phyloP scores from a whole-genome alignment of 768 basidiomycete species.

The Serendipita indica region DNA sequence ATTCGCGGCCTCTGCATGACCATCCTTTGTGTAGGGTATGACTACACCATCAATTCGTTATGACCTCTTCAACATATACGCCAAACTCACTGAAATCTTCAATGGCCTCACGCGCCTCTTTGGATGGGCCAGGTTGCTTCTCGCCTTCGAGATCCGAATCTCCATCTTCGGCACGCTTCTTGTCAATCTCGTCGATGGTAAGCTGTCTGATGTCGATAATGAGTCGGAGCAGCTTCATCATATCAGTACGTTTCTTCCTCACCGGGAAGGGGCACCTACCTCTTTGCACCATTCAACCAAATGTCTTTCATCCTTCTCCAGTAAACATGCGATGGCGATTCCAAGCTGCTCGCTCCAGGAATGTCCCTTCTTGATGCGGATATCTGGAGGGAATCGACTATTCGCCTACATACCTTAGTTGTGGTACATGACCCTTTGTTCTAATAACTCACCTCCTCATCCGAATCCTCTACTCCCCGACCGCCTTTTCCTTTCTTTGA shows the following conservation, averaged over 20 bases:
- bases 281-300: constrained; percentile 71
- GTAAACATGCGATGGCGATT: constrained; percentile 60
- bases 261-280: constrained; percentile 31
- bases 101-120: constrained; percentile 55
- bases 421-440: constrained; percentile 26
- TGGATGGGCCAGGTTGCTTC: constrained; percentile 26
- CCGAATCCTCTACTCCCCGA: background rate
- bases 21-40: constrained; percentile 60
- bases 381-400: constrained; percentile 37
- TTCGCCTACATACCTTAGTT: background rate
- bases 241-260: constrained; percentile 5
- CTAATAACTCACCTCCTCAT: constrained; percentile 13
- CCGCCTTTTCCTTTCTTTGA: constrained; percentile 21
- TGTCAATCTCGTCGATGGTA: constrained; percentile 47
- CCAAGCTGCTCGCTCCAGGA: constrained; percentile 83
- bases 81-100: constrained; percentile 55
- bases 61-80: background rate
- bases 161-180: constrained; percentile 20
- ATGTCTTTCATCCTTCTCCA: constrained; percentile 45
- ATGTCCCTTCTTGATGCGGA: constrained; percentile 75
- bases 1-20: constrained; percentile 60
- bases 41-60: constrained; percentile 29
- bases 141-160: constrained; percentile 15
- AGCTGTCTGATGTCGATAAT: constrained; percentile 45
- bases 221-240: constrained; percentile 40